Base-by-base conservation (phyloP, 2,329 filamentous ascomycete genomes). In the Penicillium polonicum region DNA sequence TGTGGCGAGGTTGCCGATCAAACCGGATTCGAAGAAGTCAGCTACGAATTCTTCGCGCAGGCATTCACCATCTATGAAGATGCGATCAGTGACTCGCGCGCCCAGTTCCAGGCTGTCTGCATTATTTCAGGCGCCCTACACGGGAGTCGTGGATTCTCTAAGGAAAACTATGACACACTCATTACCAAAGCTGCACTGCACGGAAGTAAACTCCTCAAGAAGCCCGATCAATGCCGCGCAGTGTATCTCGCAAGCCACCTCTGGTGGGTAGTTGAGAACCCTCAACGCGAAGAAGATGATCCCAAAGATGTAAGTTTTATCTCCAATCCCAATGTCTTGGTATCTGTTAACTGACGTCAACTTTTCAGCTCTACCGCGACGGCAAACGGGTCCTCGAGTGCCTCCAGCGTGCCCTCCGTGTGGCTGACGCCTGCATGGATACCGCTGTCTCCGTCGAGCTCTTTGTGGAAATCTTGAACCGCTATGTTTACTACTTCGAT, bases 401-500 rank as follows among this genome's bases (percentile, higher is more conserved):
- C 71, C 82, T 99, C 48, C 94, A 99, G 76, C 89, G 94, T 55
- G 94, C 94, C 12, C 86, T 99, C 10, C 88, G 95, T 36, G 95
- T 99, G 29, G 95, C 94, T 2, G 94, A 99, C 76, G 95, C 94
- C 7, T 99, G 94, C 79, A 99, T 99, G 94, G 95, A 99, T 76
- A 94, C 92, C 8, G 91, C 92, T 7, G 92, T 97, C 4, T 97
- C 92, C 3, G 94, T 99, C 46, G 95, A 99, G 77, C 83, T 99
- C 48, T 99, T 99, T 76, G 93, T 99, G 57, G 94, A 99, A 78
- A 99, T 99, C 62, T 80, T 99, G 55, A 97, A 99, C 75, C 87
- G 94, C 75, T 99, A 99, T 73, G 92, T 97, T 52, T 99, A 99
- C 76, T 99, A 97, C 80, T 99, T 97, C 79, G 94, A 99, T 76